phyloP scores from a whole-genome alignment of 2,329 filamentous ascomycete genomes.

The Didymella exigua region DNA sequence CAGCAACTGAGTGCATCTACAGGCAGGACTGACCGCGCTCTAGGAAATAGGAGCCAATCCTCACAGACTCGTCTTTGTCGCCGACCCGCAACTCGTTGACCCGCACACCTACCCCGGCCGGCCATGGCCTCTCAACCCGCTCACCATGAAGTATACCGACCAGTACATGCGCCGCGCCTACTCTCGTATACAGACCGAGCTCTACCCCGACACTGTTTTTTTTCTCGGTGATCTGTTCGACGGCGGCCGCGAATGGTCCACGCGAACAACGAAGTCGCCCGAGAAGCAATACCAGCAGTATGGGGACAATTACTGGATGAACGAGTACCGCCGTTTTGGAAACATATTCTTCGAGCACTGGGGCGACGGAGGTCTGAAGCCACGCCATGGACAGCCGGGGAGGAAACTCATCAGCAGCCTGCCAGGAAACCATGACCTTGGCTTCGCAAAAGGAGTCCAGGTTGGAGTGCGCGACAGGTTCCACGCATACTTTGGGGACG shows the following conservation, averaged over 20 bases:
- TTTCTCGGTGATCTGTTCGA: constrained; percentile 96
- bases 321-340: constrained; percentile 85
- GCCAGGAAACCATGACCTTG: constrained; percentile 94
- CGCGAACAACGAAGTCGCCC: constrained; percentile 58
- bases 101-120: constrained; percentile 93
- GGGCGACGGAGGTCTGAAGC: constrained; percentile 61
- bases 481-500: constrained; percentile 83
- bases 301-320: constrained; percentile 80
- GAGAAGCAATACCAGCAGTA: constrained; percentile 76
- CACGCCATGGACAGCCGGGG: constrained; percentile 66
- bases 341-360: constrained; percentile 79
- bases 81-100: constrained; percentile 91
- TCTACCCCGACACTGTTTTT: constrained; percentile 85
- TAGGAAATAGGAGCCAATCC: constrained; percentile 79
- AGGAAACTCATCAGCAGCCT: constrained; percentile 82
- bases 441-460: constrained; percentile 86
- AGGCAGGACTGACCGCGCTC: constrained; percentile 17
- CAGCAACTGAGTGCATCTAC: background rate
- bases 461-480: constrained; percentile 81
- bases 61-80: constrained; percentile 82
- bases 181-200: constrained; percentile 71
- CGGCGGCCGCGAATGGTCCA: constrained; percentile 93
- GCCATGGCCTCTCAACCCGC: constrained; percentile 70
- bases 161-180: constrained; percentile 88
- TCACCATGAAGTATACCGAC: constrained; percentile 78